Conservation (phyloP, 495 filamentous ascomycete genomes). For the Penicillium fimorum region DNA sequence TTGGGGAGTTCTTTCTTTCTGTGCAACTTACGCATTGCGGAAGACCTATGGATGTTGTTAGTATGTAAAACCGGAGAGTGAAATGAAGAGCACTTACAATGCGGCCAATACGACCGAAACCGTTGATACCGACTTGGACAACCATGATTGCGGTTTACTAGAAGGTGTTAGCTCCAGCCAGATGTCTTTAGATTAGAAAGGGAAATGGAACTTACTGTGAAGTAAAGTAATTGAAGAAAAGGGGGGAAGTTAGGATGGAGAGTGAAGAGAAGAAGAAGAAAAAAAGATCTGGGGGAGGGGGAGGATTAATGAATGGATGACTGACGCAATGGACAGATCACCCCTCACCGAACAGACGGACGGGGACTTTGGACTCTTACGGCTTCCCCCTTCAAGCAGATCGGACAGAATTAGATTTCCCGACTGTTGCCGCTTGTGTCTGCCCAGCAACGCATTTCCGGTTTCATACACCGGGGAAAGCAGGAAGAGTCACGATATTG, state of each 20-base stretch:
- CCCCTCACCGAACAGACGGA: constrained; percentile 36
- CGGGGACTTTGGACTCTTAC: constrained; percentile 16
- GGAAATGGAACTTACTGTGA: constrained; percentile 22
- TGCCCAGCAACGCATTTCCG: constrained; percentile 42
- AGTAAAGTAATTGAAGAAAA: constrained; percentile 22
- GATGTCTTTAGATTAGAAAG: neutral
- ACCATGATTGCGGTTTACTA: constrained; percentile 40
- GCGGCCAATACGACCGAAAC: constrained; percentile 98
- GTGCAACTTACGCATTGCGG: constrained; percentile 69
- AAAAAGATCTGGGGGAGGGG: constrained; percentile 27
- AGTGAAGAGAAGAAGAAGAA: constrained; percentile 29
- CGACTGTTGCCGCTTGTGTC: constrained; percentile 38
- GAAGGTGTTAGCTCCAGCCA: constrained; percentile 13
- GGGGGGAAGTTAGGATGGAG: constrained; percentile 28
- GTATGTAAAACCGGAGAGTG: neutral
- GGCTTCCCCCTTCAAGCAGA: constrained; percentile 9
- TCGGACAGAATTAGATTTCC: constrained; percentile 23
- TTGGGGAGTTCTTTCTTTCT: neutral
- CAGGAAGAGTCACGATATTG: constrained; percentile 50
- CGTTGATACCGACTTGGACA: constrained; percentile 92
- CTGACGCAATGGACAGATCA: constrained; percentile 50
- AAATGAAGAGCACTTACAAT: constrained; percentile 59
- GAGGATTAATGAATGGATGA: constrained; percentile 31
- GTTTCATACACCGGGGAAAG: constrained; percentile 54
- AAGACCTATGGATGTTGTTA: constrained; percentile 53